phyloP scores from a whole-genome alignment of 768 basidiomycete species.

The Mycena floridula region DNA sequence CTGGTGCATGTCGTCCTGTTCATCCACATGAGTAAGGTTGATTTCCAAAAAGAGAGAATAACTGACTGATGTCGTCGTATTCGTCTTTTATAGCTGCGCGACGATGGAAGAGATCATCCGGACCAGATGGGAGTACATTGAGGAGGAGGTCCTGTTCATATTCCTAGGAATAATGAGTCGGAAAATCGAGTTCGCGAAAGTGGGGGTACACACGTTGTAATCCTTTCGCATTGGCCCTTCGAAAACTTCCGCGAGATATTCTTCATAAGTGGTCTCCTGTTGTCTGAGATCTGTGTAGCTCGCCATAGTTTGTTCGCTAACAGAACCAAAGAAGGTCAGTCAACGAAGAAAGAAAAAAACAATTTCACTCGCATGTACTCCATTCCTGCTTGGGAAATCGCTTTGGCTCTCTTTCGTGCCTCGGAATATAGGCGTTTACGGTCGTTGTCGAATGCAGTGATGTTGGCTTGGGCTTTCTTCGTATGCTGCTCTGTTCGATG shows the following conservation, averaged over 20 bases:
- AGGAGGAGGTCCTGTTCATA: constrained; percentile 15
- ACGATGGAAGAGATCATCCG: constrained; percentile 27
- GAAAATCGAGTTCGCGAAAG: neutral
- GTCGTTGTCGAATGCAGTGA: constrained; percentile 20
- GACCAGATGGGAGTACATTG: constrained; percentile 18
- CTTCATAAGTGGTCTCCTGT: constrained; percentile 22
- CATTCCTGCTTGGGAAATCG: constrained; percentile 21
- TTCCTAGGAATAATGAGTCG: constrained; percentile 12
- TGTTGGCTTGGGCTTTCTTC: constrained; percentile 18
- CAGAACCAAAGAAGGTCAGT: neutral
- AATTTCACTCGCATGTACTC: constrained; percentile 22
- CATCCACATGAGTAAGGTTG: constrained; percentile 3
- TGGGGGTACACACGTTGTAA: constrained; percentile 17
- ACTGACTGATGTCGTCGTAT: constrained; percentile 33
- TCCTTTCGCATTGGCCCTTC: constrained; percentile 14
- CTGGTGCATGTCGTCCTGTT: constrained; percentile 22
- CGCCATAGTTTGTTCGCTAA: constrained; percentile 25
- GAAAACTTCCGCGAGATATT: constrained; percentile 19
- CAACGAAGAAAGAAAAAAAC: neutral
- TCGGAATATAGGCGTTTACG: constrained; percentile 27
- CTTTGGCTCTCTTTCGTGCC: constrained; percentile 24
- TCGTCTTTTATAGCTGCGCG: constrained; percentile 26
- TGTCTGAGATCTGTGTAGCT: constrained; percentile 18
- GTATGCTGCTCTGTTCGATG: constrained; percentile 19
- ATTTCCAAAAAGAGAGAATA: neutral